phyloP scores from a whole-genome alignment of 257 asterid species.

The Linaria vulgaris region DNA sequence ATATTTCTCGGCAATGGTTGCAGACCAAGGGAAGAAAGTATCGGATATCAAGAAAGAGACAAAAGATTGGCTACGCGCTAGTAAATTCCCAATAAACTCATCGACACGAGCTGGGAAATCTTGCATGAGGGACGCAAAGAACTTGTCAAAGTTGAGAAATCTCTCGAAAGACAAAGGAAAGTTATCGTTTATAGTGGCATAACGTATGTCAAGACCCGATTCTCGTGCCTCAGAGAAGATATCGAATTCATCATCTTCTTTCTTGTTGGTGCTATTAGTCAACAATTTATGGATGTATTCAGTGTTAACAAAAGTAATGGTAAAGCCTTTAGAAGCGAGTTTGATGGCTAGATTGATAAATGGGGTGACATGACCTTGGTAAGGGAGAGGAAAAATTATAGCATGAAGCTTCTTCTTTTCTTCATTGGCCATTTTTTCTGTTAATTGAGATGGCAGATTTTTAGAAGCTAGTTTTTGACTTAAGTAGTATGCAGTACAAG shows the following conservation, averaged over 20 bases:
- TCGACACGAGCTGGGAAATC: slow-evolving; percentile 34
- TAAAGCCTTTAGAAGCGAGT: slow-evolving; percentile 59
- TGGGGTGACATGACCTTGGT: slow-evolving; percentile 68
- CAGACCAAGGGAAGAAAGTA: slow-evolving; percentile 36
- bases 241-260: not conserved
- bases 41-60: slow-evolving; percentile 43
- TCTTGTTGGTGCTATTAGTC: slow-evolving; percentile 11
- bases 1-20: slow-evolving; percentile 38
- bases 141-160: slow-evolving; percentile 15
- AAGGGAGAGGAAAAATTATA: slow-evolving; percentile 54
- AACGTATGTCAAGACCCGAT: slow-evolving; percentile 36
- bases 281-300: slow-evolving; percentile 44
- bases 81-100: slow-evolving; percentile 29
- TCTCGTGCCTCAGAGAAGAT: slow-evolving; percentile 27
- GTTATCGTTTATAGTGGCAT: slow-evolving; percentile 34
- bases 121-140: slow-evolving; percentile 10
- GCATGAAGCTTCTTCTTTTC: slow-evolving; percentile 43
- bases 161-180: slow-evolving; percentile 36
- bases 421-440: slow-evolving; percentile 15
- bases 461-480: too few relatives aligned
- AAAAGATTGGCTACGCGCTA: slow-evolving; percentile 21
- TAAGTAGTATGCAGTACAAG: too few relatives aligned
- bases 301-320: slow-evolving; percentile 51
- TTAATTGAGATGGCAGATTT: too few relatives aligned
- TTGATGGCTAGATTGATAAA: slow-evolving; percentile 49